phyloP scores from a whole-genome alignment of 1,139 yeast genomes.

The Protomyces arabidopsidicola region DNA sequence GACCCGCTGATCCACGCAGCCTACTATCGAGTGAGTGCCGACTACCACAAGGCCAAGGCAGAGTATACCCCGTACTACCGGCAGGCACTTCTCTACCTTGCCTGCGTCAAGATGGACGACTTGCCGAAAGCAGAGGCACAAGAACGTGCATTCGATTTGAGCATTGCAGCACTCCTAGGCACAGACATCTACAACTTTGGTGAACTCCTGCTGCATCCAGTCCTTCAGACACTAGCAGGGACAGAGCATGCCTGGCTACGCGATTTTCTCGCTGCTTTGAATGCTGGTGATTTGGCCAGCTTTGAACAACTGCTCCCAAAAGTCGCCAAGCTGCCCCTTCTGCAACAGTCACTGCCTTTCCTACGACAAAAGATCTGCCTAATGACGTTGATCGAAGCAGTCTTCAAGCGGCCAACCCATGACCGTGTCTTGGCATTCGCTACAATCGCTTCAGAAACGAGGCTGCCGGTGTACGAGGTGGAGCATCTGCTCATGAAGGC shows the following conservation, averaged over 20 bases:
- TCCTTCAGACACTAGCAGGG: slow-evolving; percentile 54
- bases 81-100: slow-evolving; percentile 57
- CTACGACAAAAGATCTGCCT: slow-evolving; percentile 86
- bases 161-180: slow-evolving; percentile 84
- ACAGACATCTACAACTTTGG: slow-evolving; percentile 94
- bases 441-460: slow-evolving; percentile 73
- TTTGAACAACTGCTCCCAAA: slow-evolving; percentile 51
- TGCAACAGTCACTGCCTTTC: slow-evolving; percentile 59
- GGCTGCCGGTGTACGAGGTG: slow-evolving; percentile 63
- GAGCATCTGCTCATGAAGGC: slow-evolving; percentile 91
- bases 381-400: slow-evolving; percentile 83
- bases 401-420: slow-evolving; percentile 71
- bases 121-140: slow-evolving; percentile 53
- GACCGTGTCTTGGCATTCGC: slow-evolving; percentile 68
- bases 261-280: slow-evolving; percentile 62
- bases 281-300: slow-evolving; percentile 66
- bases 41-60: slow-evolving; percentile 60
- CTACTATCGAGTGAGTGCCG: slow-evolving; percentile 74
- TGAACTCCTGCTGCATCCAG: slow-evolving; percentile 85
- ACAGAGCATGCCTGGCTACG: slow-evolving; percentile 67
- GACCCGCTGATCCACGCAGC: slow-evolving; percentile 75
- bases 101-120: slow-evolving; percentile 52
- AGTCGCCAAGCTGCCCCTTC: slow-evolving; percentile 53
- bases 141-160: slow-evolving; percentile 70
- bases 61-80: slow-evolving; percentile 79